Percentiles rank a stretch among this genome's conserved stretches.
Conservation (phyloP, 306 rosid genomes). For the Mimosa pudica region DNA sequence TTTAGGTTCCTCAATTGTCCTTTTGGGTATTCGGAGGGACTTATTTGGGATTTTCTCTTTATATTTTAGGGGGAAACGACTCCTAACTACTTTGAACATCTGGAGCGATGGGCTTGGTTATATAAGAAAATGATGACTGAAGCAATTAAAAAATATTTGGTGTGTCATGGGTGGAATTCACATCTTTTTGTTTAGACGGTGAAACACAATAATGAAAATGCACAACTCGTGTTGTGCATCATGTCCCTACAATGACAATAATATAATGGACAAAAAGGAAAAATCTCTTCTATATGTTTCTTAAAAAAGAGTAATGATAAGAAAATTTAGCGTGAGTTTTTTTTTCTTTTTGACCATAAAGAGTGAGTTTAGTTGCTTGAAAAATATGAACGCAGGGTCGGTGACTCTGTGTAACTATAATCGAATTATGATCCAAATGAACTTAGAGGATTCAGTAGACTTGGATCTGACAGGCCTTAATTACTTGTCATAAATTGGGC, state of each 20-base stretch:
- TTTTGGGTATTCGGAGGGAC: too few species aligned
- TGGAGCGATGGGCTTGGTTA: too few species aligned
- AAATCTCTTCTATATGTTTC: background rate
- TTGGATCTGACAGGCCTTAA: background rate
- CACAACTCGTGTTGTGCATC: background rate
- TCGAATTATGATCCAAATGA: background rate
- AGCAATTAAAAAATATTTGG: background rate
- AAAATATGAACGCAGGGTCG: background rate
- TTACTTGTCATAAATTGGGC: background rate
- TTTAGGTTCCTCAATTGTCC: too few species aligned
- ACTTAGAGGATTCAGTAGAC: background rate
- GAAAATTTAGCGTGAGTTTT: background rate
- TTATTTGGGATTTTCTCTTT: too few species aligned
- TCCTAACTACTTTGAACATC: too few species aligned
- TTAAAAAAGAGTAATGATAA: background rate
- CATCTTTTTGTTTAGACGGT: background rate
- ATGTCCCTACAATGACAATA: conserved; percentile 2
- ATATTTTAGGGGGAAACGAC: too few species aligned
- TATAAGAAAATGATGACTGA: background rate
- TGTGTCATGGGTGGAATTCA: background rate
- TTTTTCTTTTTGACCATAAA: too few species aligned
- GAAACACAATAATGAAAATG: conserved; percentile 1
- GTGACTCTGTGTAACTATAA: background rate
- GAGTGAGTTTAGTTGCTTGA: background rate
- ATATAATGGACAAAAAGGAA: background rate